Conservation (phyloP, 148 eudicot genomes). For the Vaccinium macrocarpon region DNA sequence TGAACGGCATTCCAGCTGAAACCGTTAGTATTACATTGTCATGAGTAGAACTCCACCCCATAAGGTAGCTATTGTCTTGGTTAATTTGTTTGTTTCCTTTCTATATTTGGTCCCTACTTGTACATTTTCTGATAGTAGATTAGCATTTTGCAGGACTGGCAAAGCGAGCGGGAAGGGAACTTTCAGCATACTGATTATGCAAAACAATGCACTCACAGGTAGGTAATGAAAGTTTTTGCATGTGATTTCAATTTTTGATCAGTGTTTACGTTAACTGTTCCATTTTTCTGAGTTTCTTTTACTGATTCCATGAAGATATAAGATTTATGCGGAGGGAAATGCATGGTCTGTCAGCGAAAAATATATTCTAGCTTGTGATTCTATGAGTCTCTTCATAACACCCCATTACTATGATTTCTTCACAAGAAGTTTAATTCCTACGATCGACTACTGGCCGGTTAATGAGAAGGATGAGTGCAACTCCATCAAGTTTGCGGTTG, state of each 20-base stretch:
- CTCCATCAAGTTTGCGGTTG: constrained; percentile 45
- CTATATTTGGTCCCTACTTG: neutral
- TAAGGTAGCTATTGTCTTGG: neutral
- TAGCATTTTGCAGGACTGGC: constrained; percentile 34
- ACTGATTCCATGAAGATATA: constrained; percentile 35
- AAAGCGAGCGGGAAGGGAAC: constrained; percentile 17
- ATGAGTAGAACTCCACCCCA: neutral
- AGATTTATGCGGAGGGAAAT: constrained; percentile 48
- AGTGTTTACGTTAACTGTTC: neutral
- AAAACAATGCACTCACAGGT: constrained; percentile 53
- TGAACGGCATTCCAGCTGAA: neutral
- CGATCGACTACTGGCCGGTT: constrained; percentile 55
- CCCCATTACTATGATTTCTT: constrained; percentile 49
- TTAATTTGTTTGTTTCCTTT: too few relatives aligned
- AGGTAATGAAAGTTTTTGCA: neutral
- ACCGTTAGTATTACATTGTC: too few relatives aligned
- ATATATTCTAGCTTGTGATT: constrained; percentile 55
- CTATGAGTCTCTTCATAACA: constrained; percentile 41
- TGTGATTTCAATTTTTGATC: neutral
- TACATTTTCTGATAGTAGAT: neutral
- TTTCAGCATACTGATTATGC: constrained; percentile 35
- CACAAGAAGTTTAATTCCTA: constrained; percentile 48
- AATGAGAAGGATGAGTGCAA: constrained; percentile 28
- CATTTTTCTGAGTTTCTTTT: neutral
- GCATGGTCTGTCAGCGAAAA: constrained; percentile 62